Conservation (phyloP, 2,329 filamentous ascomycete species). For the Fusarium succisae region DNA sequence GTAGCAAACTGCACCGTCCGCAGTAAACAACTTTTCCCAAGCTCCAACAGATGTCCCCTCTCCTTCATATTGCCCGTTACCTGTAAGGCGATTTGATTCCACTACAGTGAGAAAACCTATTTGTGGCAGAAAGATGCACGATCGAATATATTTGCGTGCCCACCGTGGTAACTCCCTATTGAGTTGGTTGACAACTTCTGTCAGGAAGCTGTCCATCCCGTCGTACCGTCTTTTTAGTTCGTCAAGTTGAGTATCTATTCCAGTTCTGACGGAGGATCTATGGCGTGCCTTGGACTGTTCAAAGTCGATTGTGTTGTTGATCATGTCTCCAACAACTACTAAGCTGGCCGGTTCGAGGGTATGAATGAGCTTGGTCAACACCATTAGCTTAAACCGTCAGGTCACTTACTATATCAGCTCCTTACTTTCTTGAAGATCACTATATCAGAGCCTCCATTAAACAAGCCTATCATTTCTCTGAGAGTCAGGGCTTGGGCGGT, state of each 20-base stretch:
- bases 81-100: constrained; percentile 60
- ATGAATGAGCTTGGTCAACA: constrained; percentile 60
- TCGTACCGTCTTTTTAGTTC: constrained; percentile 80
- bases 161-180: constrained; percentile 69
- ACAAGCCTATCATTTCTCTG: constrained; percentile 62
- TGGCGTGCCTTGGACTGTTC: constrained; percentile 75
- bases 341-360: constrained; percentile 68
- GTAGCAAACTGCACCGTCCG: constrained; percentile 79
- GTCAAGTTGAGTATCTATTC: constrained; percentile 80
- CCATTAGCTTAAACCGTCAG: constrained; percentile 6
- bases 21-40: constrained; percentile 84
- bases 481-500: constrained; percentile 76
- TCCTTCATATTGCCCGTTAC: constrained; percentile 71
- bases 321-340: constrained; percentile 72
- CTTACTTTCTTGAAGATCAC: constrained; percentile 51
- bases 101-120: constrained; percentile 89
- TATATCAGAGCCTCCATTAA: constrained; percentile 32
- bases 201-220: constrained; percentile 79
- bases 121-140: constrained; percentile 91
- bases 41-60: constrained; percentile 61
- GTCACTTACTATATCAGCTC: constrained; percentile 36
- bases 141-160: constrained; percentile 64
- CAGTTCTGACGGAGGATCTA: constrained; percentile 76
- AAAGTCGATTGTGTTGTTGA: constrained; percentile 83
- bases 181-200: constrained; percentile 72